These are phyloP conservation scores for Nakazawaea anatomiae DNA, from an alignment of 805 yeast species.

Conservation along the genomic window DNA sequence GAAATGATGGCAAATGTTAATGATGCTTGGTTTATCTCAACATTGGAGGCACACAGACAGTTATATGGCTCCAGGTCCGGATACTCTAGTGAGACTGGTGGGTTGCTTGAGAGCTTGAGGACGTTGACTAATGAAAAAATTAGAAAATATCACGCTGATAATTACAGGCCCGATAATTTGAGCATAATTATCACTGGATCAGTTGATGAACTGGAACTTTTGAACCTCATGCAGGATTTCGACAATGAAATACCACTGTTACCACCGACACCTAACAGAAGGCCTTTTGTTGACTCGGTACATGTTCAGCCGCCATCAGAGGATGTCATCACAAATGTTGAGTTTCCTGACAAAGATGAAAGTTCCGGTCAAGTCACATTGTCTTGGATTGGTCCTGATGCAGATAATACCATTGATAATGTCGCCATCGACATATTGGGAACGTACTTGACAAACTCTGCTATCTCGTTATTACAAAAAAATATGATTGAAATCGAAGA, in stretches of 20 bases:
- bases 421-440: conserved; percentile 70
- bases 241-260: conserved; percentile 49
- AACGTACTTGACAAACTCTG: conserved; percentile 67
- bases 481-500: conserved; percentile 73
- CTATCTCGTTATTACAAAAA: conserved; percentile 70
- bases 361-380: conserved; percentile 69
- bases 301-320: conserved; percentile 34
- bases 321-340: conserved; percentile 43
- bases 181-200: conserved; percentile 83
- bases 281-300: conserved; percentile 81
- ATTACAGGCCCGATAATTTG: conserved; percentile 79
- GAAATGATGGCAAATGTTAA: conserved; percentile 95
- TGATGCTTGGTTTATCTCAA: conserved; percentile 63
- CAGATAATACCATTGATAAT: conserved; percentile 42
- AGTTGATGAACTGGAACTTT: conserved; percentile 68
- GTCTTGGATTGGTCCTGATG: conserved; percentile 79
- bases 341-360: conserved; percentile 89
- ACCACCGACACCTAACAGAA: conserved; percentile 29
- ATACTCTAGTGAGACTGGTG: conserved; percentile 92
- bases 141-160: conserved; percentile 60
- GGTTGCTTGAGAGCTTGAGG: conserved; percentile 72
- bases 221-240: conserved; percentile 52
- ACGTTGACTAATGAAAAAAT: conserved; percentile 68
- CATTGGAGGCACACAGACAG: conserved; percentile 52
- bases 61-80: conserved; percentile 61